phyloP scores from a whole-genome alignment of 345 rosid genomes.

The Barbarea vulgaris region DNA sequence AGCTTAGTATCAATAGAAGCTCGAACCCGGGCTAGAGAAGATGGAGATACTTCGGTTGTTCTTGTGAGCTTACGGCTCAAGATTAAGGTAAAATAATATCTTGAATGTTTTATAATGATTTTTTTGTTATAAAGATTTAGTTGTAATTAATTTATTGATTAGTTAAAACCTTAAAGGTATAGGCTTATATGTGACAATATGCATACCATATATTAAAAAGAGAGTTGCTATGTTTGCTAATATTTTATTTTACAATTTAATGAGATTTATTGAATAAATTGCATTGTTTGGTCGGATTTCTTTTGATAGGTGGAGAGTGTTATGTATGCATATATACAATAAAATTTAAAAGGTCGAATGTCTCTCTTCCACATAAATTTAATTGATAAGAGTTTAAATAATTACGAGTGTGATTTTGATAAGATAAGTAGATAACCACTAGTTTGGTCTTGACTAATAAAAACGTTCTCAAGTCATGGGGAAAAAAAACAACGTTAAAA shows the following conservation, averaged over 20 bases:
- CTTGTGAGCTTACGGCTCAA: constrained; percentile 51
- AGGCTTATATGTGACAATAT: background rate
- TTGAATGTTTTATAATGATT: background rate
- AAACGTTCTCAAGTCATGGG: background rate
- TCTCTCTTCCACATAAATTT: constrained; percentile 3
- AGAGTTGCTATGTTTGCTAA: background rate
- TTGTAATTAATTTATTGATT: background rate
- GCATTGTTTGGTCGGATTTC: constrained; percentile 3
- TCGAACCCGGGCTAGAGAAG: constrained; percentile 39
- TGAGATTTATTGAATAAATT: background rate
- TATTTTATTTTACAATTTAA: background rate
- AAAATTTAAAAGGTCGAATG: background rate
- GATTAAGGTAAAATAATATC: constrained; percentile 55
- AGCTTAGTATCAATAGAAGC: constrained; percentile 61
- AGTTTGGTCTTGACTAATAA: constrained; percentile 19
- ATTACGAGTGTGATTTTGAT: constrained; percentile 1
- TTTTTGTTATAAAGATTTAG: background rate
- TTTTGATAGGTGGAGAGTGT: background rate
- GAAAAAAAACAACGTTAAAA: constrained; percentile 6
- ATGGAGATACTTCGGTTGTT: constrained; percentile 38
- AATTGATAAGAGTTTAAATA: background rate
- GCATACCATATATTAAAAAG: background rate
- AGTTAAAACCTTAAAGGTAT: background rate
- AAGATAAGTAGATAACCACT: constrained; percentile 31
- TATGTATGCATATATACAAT: constrained; percentile 1